Percentiles rank a stretch among this genome's conserved stretches.
Conservation (phyloP, 371 early-diverging fungal species). For the Apophysomyces trapeziformis region DNA sequence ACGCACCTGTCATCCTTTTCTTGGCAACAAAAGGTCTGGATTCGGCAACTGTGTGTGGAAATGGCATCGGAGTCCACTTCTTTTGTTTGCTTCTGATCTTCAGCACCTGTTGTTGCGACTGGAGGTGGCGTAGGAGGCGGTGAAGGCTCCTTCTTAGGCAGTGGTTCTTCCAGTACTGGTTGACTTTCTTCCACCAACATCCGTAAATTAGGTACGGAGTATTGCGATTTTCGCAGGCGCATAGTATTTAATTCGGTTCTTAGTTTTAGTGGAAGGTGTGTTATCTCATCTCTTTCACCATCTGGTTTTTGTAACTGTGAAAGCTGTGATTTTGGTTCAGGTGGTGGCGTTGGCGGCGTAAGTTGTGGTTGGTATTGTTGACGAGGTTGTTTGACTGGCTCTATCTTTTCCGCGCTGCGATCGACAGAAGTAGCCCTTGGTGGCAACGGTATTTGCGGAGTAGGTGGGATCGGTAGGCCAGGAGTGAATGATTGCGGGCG, state of each 20-base stretch:
- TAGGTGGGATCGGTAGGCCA: background rate
- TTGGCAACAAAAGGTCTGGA: background rate
- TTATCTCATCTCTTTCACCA: background rate
- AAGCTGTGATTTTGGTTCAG: background rate
- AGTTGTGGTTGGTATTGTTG: slow-evolving; percentile 8
- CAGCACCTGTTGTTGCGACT: background rate
- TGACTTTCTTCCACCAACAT: background rate
- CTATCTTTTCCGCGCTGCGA: background rate
- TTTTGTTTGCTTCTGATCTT: background rate
- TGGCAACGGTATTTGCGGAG: background rate
- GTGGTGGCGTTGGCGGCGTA: slow-evolving; percentile 5
- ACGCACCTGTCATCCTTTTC: background rate
- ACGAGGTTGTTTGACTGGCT: background rate
- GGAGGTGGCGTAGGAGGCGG: background rate
- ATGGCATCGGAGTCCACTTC: background rate
- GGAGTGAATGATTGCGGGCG: background rate
- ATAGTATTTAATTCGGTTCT: background rate
- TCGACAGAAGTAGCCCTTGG: background rate
- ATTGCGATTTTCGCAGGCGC: slow-evolving; percentile 1
- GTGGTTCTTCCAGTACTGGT: background rate
- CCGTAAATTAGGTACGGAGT: background rate
- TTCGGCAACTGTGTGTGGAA: background rate
- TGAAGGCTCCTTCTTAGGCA: background rate
- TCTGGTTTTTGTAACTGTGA: background rate
- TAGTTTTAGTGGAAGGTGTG: background rate